Base-by-base conservation (phyloP, 768 basidiomycete genomes). In the Pleurotus platypus region DNA sequence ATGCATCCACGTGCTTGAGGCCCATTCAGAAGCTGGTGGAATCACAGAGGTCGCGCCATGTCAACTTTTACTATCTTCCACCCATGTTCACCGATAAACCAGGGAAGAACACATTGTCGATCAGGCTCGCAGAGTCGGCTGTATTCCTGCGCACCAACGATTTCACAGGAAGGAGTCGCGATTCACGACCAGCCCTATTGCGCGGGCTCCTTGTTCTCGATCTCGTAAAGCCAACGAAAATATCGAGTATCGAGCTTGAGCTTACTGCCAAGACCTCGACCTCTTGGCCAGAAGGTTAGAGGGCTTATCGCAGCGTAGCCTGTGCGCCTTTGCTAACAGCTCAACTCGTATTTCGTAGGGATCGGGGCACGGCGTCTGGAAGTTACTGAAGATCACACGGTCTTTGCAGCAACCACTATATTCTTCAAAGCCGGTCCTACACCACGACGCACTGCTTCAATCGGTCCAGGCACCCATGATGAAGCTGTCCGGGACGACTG, bases 201-300 rank as follows among this genome's bases (percentile, higher is more conserved):
- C 76, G 89, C 16, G 89, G 88, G 9, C 68, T 91, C 12, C 73
- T 90, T 55, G 81, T 81, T 1, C 66, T 80, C 15, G 73, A 78
- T 24, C 69, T 82, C 9, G 74, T 75, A 27, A 96, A 96, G 67
- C 85, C 94, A 0, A 94, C 85, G 54, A 86, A 86, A 68, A 86
- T 99, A 62, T 86, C 89, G 30, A 89, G 86, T 64, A 94, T 99
- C 57, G 87, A 87, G 56, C 76, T 97, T 39, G 84, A 87, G 67
- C 72, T 99, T 18, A 76, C 85, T 46, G 94, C 90, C 2, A 87
- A 77, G 58, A 78, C 86, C 2, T 72, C 78, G 20, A 89, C 86
- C 3, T 80, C 84, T 38, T 97, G 93, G 88, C 86, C 89, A 2
- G 94, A 97, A 80, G 92, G 95, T 94, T 59, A 51, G 78, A 67